These are phyloP conservation scores for Aspergillus leporis DNA, from an alignment of 495 filamentous ascomycete genomes.

Conservation along the genomic window DNA sequence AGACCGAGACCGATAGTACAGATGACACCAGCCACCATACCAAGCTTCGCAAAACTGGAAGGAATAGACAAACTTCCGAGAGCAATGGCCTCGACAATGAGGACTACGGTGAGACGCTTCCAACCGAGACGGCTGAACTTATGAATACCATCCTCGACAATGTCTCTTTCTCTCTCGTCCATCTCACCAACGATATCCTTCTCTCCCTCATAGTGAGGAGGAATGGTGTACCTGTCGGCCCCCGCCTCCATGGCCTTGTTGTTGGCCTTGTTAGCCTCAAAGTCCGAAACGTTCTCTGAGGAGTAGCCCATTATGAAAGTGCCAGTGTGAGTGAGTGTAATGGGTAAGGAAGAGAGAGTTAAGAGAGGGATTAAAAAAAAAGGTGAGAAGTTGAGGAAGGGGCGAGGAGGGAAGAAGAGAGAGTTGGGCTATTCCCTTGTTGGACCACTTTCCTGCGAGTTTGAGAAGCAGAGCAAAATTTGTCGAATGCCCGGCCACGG, in stretches of 20 bases:
- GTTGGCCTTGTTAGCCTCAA: slow-evolving; percentile 16
- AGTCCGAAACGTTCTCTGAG: slow-evolving; percentile 18
- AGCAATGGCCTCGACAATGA: slow-evolving; percentile 66
- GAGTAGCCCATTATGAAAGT: slow-evolving; percentile 13
- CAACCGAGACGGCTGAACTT: slow-evolving; percentile 39
- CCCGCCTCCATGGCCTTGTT: slow-evolving; percentile 9
- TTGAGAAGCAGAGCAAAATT: background rate
- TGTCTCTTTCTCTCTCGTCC: slow-evolving; percentile 25
- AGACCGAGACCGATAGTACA: slow-evolving; percentile 57
- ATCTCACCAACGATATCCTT: slow-evolving; percentile 26
- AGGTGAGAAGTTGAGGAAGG: slow-evolving; percentile 2
- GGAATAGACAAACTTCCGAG: slow-evolving; percentile 62
- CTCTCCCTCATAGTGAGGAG: slow-evolving; percentile 26
- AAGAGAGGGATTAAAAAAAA: too few relatives aligned
- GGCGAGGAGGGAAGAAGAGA: slow-evolving; percentile 1
- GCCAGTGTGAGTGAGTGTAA: background rate
- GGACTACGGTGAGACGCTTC: slow-evolving; percentile 38
- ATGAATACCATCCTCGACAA: slow-evolving; percentile 26
- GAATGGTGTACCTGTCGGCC: slow-evolving; percentile 15
- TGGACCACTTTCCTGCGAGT: slow-evolving; percentile 4
- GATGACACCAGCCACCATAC: slow-evolving; percentile 58
- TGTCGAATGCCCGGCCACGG: background rate
- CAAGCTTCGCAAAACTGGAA: slow-evolving; percentile 56
- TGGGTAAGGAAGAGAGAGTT: background rate
- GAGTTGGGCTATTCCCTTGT: slow-evolving; percentile 1